Base-by-base conservation (phyloP, 768 basidiomycete genomes). In the Podaxis sp. region DNA sequence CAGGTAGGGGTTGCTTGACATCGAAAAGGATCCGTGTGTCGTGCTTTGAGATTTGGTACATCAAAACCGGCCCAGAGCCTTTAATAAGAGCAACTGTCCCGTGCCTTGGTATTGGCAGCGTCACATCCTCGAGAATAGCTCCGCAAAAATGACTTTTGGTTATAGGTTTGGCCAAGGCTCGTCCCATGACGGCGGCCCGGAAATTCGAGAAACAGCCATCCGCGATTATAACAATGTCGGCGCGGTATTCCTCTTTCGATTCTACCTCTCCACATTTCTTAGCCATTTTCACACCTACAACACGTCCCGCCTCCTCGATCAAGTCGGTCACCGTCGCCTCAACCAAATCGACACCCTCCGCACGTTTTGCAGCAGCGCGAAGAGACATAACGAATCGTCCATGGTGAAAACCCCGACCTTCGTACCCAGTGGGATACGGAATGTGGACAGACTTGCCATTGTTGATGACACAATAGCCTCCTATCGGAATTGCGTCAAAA, bases 181-280 rank as follows among this genome's bases (percentile, higher is more conserved):
- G 66, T 56, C 83, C 83, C 80, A 88, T 81, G n/a, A 93, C 85
- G 1, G 77, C 62, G 10, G 73, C 79, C 53, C 96, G 82, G 79
- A 99, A 95, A 69, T 95, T 97, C 3, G 93, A 95, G 74, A 92
- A 92, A 72, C 93, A 97, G 0, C 96, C 96, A 70, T 99, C 96
- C 3, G 95, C 94, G 61, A 98, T 76, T 69, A 98, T 76, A 48
- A 93, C 91, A 54, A 99, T 72, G 64, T 89, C 86, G 0, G 91
- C 94, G 61, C 77, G 87, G 0, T 79, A 68, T 62, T 86, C 79
- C 66, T 83, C 82, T 62, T 78, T 77, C 23, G 62, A 64, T 11
- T 57, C 57, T 14, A 61, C 62, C 28, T 64, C 66, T 54, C 71
- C 69, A 25, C 44, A 62, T 63, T 79, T 77, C 60, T 77, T 79